Evolutionary conservation across 148 eudicot genomes (phyloP).

Genomic region (Camellia japonica): DNA sequence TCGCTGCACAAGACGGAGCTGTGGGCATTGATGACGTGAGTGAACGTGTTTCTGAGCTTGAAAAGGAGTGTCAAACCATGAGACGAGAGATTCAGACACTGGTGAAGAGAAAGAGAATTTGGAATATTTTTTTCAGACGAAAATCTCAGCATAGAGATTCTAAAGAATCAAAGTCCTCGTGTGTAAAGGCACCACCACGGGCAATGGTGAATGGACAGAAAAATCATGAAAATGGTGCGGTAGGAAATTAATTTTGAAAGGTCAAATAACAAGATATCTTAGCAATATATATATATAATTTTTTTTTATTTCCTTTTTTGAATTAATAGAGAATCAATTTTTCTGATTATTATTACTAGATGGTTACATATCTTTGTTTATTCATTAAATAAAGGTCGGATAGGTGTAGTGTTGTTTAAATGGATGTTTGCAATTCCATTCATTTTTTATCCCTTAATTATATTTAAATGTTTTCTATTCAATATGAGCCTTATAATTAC

Average conservation of each 20-base stretch:
- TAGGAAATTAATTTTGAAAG: conserved; percentile 10
- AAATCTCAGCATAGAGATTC: conserved; percentile 24
- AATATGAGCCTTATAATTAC: not conserved
- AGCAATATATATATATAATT: not conserved
- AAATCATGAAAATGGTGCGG: conserved; percentile 8
- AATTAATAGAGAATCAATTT: not conserved
- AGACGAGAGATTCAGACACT: conserved; percentile 55
- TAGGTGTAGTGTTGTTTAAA: conserved; percentile 3
- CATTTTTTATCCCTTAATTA: not conserved
- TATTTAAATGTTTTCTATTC: not conserved
- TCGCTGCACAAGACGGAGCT: conserved; percentile 28
- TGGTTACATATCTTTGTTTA: not conserved
- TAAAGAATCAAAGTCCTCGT: conserved; percentile 23
- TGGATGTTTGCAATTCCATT: not conserved
- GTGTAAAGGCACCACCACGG: conserved; percentile 9
- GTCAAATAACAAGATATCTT: conserved; percentile 1
- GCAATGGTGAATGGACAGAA: not conserved
- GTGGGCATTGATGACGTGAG: conserved; percentile 38
- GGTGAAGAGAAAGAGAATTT: conserved; percentile 46
- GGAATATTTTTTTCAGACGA: conserved; percentile 55
- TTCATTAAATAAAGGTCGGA: not conserved
- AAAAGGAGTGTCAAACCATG: conserved; percentile 59
- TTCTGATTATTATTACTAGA: not conserved
- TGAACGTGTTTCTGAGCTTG: conserved; percentile 62
- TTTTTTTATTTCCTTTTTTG: not conserved